These are phyloP conservation scores for Sarocladiaceae sp. DNA, from an alignment of 2,329 filamentous ascomycete genomes.

Conservation along the genomic window DNA sequence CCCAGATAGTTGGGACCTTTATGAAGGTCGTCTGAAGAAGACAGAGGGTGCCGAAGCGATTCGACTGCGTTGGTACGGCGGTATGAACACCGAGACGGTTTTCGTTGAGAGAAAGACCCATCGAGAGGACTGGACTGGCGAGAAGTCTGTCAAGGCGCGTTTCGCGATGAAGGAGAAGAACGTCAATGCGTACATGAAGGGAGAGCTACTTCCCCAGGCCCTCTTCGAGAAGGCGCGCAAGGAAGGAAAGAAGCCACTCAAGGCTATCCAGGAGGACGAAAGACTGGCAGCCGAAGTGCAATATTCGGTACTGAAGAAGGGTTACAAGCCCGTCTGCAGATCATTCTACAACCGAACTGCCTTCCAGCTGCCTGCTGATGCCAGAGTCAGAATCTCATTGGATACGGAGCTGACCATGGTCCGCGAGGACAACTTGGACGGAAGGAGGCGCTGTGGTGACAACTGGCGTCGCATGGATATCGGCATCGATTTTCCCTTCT, in stretches of 20 bases:
- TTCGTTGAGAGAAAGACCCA: conserved; percentile 98
- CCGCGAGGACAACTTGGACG: conserved; percentile 92
- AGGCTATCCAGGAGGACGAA: conserved; percentile 88
- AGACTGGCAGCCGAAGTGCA: conserved; percentile 88
- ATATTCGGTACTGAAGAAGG: conserved; percentile 84
- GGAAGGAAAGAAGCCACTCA: conserved; percentile 89
- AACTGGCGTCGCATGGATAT: conserved; percentile 99
- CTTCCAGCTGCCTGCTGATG: conserved; percentile 95
- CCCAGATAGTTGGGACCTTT: conserved; percentile 87
- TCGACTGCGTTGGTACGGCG: conserved; percentile 93
- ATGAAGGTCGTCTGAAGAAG: conserved; percentile 93
- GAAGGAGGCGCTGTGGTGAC: conserved; percentile 67
- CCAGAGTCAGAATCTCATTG: conserved; percentile 90
- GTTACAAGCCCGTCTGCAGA: conserved; percentile 82
- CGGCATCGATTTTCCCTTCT: conserved; percentile 92
- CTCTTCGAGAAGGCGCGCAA: conserved; percentile 97
- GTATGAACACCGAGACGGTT: conserved; percentile 91
- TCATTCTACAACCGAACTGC: conserved; percentile 98
- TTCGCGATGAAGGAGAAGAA: conserved; percentile 97
- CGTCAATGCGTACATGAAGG: conserved; percentile 83
- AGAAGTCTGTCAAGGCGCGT: conserved; percentile 97
- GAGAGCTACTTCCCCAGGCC: conserved; percentile 77
- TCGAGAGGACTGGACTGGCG: conserved; percentile 97
- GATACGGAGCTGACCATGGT: conserved; percentile 95
- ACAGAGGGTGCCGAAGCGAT: conserved; percentile 97